phyloP scores from a whole-genome alignment of 2,329 filamentous ascomycete genomes.

The Acephala macrosclerotiorum region DNA sequence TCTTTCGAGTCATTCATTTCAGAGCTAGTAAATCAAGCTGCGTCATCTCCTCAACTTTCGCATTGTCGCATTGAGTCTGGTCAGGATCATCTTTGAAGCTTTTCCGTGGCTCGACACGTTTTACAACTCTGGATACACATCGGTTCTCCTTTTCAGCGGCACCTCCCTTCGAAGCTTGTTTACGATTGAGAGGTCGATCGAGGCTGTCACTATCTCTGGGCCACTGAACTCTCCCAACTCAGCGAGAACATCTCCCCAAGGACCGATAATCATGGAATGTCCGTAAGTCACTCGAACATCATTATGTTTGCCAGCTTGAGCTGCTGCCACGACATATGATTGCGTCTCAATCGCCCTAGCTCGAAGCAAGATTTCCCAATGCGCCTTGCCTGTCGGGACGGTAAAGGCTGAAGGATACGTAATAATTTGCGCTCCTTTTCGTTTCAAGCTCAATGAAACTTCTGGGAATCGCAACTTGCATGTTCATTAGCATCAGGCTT shows the following conservation, averaged over 20 bases:
- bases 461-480: slow-evolving; percentile 28
- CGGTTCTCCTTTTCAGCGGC: slow-evolving; percentile 25
- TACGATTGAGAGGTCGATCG: slow-evolving; percentile 24
- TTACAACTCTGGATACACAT: slow-evolving; percentile 29
- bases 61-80: not conserved
- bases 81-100: not conserved
- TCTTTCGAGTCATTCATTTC: not conserved
- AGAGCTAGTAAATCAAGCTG: not conserved
- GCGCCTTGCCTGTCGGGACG: slow-evolving; percentile 29
- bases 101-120: not conserved
- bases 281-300: slow-evolving; percentile 25
- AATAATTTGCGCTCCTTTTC: slow-evolving; percentile 29
- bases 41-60: not conserved
- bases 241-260: slow-evolving; percentile 29
- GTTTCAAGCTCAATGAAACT: slow-evolving; percentile 26
- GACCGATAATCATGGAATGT: slow-evolving; percentile 29
- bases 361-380: slow-evolving; percentile 27
- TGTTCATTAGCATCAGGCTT: not conserved
- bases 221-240: slow-evolving; percentile 27
- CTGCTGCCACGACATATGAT: slow-evolving; percentile 29
- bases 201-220: slow-evolving; percentile 25
- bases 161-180: slow-evolving; percentile 28
- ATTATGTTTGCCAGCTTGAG: slow-evolving; percentile 29
- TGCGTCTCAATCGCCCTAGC: slow-evolving; percentile 30
- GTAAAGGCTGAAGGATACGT: slow-evolving; percentile 30